Evolutionary conservation across 2,329 filamentous ascomycete species (phyloP).

Genomic region (Simplicillium aogashimaense): DNA sequence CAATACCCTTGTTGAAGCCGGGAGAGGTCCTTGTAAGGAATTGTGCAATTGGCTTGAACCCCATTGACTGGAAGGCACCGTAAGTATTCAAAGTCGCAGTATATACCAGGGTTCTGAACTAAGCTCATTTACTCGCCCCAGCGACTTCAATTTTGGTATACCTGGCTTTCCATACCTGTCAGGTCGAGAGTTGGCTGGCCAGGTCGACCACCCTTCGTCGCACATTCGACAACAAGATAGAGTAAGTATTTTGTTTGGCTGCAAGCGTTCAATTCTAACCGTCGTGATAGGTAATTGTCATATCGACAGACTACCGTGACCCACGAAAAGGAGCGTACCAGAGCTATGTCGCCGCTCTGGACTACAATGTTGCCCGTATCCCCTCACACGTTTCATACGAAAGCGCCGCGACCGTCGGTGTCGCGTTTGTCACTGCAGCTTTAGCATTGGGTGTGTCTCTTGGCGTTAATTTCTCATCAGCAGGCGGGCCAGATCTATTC

Average conservation of each 20-base stretch:
- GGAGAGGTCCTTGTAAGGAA: constrained; percentile 54
- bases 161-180: constrained; percentile 59
- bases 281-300: constrained; percentile 41
- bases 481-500: constrained; percentile 49
- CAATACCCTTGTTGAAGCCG: constrained; percentile 28
- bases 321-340: constrained; percentile 63
- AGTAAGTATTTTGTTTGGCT: constrained; percentile 16
- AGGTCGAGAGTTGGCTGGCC: constrained; percentile 59
- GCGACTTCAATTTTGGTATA: constrained; percentile 62
- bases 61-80: constrained; percentile 69
- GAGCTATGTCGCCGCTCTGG: constrained; percentile 54
- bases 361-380: constrained; percentile 55
- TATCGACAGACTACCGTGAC: constrained; percentile 67
- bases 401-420: constrained; percentile 54
- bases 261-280: background rate
- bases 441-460: constrained; percentile 60
- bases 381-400: constrained; percentile 41
- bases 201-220: constrained; percentile 32
- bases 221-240: constrained; percentile 30
- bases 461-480: constrained; percentile 52
- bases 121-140: constrained; percentile 15
- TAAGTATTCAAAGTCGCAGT: constrained; percentile 25
- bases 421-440: constrained; percentile 61
- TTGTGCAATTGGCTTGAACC: constrained; percentile 60
- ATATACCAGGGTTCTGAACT: background rate